Conservation (phyloP, 306 rosid genomes). For the Ammopiptanthus mongolicus region DNA sequence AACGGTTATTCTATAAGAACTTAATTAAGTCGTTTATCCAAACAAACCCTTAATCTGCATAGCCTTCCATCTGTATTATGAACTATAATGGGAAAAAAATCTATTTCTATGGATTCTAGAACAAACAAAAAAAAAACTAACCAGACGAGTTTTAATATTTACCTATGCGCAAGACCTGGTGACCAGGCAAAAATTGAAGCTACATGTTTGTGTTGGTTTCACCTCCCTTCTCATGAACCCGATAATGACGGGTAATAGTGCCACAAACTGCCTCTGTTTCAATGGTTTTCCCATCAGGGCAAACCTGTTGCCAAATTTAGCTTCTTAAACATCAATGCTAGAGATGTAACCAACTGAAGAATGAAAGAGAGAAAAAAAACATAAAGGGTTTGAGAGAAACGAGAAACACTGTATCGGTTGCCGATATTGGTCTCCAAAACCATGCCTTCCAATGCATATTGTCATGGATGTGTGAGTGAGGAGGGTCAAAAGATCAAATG, state of each 20-base stretch:
- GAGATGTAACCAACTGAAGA: conserved; percentile 1
- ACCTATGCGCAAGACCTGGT: conserved; percentile 92
- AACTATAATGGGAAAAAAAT: background rate
- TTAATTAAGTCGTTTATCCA: too few relatives aligned
- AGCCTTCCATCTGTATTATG: background rate
- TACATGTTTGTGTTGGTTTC: conserved; percentile 98
- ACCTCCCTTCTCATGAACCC: conserved; percentile 95
- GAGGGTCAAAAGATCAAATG: too few relatives aligned
- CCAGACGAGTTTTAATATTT: background rate
- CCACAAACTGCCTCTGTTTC: conserved; percentile 99
- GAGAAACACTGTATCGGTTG: conserved; percentile 68
- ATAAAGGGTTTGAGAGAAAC: background rate
- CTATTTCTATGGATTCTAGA: background rate
- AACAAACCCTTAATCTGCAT: conserved; percentile 8
- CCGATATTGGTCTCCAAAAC: conserved; percentile 93
- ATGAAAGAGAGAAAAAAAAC: background rate
- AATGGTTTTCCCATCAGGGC: conserved; percentile 97
- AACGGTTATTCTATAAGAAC: too few relatives aligned
- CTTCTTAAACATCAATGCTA: conserved; percentile 17
- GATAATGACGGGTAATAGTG: conserved; percentile 84
- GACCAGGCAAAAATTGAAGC: conserved; percentile 99
- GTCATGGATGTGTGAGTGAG: too few relatives aligned
- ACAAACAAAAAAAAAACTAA: background rate
- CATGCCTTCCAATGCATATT: conserved; percentile 98
- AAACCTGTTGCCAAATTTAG: conserved; percentile 45